Conservation (phyloP, 2,329 filamentous ascomycete genomes). For the Venturia nashicola region DNA sequence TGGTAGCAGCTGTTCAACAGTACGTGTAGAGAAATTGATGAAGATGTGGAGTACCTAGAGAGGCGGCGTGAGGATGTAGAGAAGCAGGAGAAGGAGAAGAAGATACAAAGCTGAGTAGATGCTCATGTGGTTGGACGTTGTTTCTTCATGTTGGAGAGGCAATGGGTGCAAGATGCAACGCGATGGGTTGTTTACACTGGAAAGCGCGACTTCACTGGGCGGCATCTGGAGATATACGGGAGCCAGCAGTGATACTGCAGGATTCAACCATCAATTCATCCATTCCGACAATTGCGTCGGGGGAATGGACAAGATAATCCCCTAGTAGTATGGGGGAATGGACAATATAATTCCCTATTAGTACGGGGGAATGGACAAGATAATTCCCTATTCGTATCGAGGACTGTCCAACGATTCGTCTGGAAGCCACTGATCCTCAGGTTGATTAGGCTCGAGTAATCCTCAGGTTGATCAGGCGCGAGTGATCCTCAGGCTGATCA, state of each 20-base stretch:
- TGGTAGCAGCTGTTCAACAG: neutral
- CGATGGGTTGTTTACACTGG: neutral
- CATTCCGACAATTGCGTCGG: neutral
- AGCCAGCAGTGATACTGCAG: neutral
- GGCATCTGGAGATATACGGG: neutral
- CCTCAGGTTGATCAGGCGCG: too few species aligned
- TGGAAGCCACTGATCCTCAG: neutral
- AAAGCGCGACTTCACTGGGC: neutral
- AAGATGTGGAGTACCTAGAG: neutral
- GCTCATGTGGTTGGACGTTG: neutral
- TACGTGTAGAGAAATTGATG: neutral
- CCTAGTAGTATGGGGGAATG: too few species aligned
- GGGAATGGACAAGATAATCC: neutral
- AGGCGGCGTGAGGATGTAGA: neutral
- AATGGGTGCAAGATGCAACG: neutral
- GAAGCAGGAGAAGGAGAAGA: neutral
- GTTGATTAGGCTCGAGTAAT: too few species aligned
- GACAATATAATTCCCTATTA: too few species aligned
- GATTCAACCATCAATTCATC: neutral
- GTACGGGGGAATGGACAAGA: neutral
- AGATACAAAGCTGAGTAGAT: neutral
- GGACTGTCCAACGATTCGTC: neutral
- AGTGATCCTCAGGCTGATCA: conserved; percentile 3
- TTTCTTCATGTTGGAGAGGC: neutral
- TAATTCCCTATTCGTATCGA: neutral